These are phyloP conservation scores for Handroanthus guayacan DNA, from an alignment of 257 asterid genomes.

Conservation along the genomic window DNA sequence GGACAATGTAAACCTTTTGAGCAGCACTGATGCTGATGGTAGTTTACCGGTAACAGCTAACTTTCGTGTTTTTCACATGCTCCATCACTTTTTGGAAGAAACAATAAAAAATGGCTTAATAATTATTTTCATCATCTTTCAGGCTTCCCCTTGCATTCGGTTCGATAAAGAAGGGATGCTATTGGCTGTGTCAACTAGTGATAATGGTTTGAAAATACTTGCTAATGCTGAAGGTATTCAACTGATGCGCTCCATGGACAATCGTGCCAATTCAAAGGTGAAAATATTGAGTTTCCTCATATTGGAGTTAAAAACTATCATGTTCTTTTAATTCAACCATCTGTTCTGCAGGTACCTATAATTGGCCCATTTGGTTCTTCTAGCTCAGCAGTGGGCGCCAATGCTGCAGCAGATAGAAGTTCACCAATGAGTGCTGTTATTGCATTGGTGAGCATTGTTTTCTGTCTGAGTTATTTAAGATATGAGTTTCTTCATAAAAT, in stretches of 20 bases:
- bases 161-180: constrained; percentile 66
- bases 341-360: constrained; percentile 49
- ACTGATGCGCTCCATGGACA: constrained; percentile 46
- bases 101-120: neutral
- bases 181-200: constrained; percentile 74
- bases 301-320: constrained; percentile 1
- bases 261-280: constrained; percentile 57
- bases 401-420: constrained; percentile 48
- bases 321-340: constrained; percentile 16
- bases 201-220: constrained; percentile 64
- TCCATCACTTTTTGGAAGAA: constrained; percentile 1
- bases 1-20: constrained; percentile 58
- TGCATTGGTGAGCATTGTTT: constrained; percentile 46
- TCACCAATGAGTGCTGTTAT: constrained; percentile 41
- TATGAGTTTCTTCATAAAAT: constrained; percentile 14
- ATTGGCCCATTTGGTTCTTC: constrained; percentile 52
- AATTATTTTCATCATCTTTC: constrained; percentile 34
- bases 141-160: constrained; percentile 78
- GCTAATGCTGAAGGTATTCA: constrained; percentile 61
- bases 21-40: constrained; percentile 61
- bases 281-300: constrained; percentile 1
- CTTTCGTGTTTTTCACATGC: constrained; percentile 12
- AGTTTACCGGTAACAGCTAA: constrained; percentile 61
- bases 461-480: constrained; percentile 15
- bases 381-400: constrained; percentile 53